These are phyloP conservation scores for Euphorbia corollata DNA, from an alignment of 441 rosid species.

Conservation along the genomic window DNA sequence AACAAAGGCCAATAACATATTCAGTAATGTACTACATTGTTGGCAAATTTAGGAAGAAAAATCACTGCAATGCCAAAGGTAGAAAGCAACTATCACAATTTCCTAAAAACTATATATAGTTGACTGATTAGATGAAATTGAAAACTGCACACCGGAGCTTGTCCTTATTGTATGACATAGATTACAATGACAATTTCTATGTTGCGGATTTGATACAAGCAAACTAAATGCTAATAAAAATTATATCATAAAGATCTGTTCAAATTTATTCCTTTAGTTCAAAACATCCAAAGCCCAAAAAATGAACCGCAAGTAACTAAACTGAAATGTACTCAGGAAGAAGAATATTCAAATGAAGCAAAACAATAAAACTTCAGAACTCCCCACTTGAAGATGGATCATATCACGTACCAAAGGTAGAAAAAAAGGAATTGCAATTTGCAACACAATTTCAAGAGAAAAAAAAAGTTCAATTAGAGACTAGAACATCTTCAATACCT, in stretches of 20 bases:
- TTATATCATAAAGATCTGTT: background rate
- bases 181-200: background rate
- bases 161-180: background rate
- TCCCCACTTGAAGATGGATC: background rate
- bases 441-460: conserved; percentile 1
- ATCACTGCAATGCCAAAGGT: background rate
- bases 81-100: background rate
- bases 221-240: background rate
- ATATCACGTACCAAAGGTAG: background rate
- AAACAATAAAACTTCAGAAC: background rate
- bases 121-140: background rate
- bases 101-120: background rate
- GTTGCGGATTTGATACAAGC: background rate
- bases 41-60: background rate
- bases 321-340: background rate
- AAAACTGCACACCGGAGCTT: background rate
- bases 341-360: conserved; percentile 6
- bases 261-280: background rate
- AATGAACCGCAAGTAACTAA: background rate
- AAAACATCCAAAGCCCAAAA: no score
- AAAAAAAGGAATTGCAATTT: background rate
- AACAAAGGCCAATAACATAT: background rate
- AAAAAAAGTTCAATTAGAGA: background rate
- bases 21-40: no score
- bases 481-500: conserved; percentile 29